Evolutionary conservation across 1,284 basidiomycete species (phyloP), one percentile per base, ranked within the genome.

Genomic region (Waitea zeae): DNA sequence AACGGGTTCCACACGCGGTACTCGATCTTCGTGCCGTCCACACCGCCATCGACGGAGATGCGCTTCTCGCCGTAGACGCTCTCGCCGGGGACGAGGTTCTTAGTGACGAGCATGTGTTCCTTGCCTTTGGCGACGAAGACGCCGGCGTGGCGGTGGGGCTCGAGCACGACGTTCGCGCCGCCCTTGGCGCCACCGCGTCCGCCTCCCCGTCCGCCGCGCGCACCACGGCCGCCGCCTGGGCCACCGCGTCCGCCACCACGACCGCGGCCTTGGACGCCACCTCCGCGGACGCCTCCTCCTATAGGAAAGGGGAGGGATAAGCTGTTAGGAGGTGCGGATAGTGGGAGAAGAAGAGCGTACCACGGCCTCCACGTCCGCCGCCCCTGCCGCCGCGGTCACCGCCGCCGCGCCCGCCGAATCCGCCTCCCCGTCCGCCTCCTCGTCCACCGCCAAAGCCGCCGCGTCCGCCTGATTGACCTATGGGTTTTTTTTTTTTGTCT

Each of bases 1-100:
- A 98, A 98, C 38, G 93, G 95, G 64, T 99, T 99, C 93, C 93
- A 99, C 22, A 98, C 95, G 41, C 93, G 72, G 62, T 97, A 98
- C 59, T 99, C 93, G 47, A 79, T 69, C 65, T 99, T 99, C 40
- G 77, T 80, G 37, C 76, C 83, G 34, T 83, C 81, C 39, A 72
- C 68, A 33, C 68, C 72, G 3, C 74, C 73, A 6, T 87, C 81
- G 46, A 93, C 68, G 33, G 76, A 70, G 59, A 92, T 84, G 60
- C 87, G 69, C 68, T 99, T 99, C 62, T 99, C 93, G 45, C 93
- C 95, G 57, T 99, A 98, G 17, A 99, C 95, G 13, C 83, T 84
- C 54, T 98, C 93, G 39, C 93, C 95, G 9, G 95, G 93, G 33
- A 86, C 89, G 46, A 99, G 70, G 60, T 97, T 98, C 62, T 90